phyloP scores from a whole-genome alignment of 805 yeast species.

The Cyberlindnera euphorbiiphila region DNA sequence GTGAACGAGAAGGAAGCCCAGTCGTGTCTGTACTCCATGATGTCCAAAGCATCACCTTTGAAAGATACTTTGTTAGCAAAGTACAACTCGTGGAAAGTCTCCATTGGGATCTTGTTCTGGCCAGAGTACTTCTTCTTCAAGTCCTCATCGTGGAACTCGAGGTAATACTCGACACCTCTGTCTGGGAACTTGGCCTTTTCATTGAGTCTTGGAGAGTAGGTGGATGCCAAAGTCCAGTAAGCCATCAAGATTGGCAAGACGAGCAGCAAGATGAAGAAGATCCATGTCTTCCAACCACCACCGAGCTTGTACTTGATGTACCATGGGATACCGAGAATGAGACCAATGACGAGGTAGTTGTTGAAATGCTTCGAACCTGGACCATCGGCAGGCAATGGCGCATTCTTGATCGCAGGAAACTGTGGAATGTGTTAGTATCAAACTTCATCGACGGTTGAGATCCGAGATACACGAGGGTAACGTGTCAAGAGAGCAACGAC shows the following conservation, averaged over 20 bases:
- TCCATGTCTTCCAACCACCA: conserved; percentile 63
- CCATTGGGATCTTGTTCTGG: conserved; percentile 78
- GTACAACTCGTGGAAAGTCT: conserved; percentile 85
- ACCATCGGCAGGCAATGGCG: conserved; percentile 89
- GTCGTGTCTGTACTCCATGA: conserved; percentile 84
- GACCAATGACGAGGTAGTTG: conserved; percentile 48
- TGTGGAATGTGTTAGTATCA: conserved; percentile 12
- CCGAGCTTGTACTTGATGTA: conserved; percentile 63
- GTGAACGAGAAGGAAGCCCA: conserved; percentile 87
- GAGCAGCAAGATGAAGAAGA: conserved; percentile 51
- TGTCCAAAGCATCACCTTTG: conserved; percentile 83
- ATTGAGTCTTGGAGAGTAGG: conserved; percentile 76
- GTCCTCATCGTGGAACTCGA: conserved; percentile 75
- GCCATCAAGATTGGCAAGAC: conserved; percentile 73
- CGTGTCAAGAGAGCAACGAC: neutral
- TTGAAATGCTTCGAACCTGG: conserved; percentile 77
- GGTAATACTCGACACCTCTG: conserved; percentile 71
- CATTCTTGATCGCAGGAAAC: conserved; percentile 77
- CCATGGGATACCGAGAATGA: conserved; percentile 56
- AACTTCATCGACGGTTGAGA: too few species aligned
- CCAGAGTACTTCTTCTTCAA: conserved; percentile 69
- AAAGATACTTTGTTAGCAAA: conserved; percentile 80
- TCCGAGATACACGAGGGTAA: too few species aligned
- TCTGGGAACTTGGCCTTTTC: conserved; percentile 74
- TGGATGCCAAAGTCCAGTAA: conserved; percentile 77